phyloP scores from a whole-genome alignment of 495 filamentous ascomycete genomes.

The Podospora tetraspora region DNA sequence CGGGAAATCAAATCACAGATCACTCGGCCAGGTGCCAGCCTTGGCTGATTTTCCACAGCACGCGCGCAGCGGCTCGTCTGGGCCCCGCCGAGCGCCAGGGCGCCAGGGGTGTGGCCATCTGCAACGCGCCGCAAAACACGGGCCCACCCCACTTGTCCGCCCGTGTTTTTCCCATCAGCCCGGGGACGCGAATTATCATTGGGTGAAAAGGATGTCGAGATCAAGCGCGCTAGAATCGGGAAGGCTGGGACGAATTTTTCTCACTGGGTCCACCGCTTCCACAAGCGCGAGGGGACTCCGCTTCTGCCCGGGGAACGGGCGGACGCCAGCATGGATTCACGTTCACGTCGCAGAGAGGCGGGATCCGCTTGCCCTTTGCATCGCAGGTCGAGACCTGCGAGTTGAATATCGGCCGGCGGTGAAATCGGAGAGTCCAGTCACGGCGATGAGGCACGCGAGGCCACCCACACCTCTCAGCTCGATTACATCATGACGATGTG shows the following conservation, averaged over 20 bases:
- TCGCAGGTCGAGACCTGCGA: neutral
- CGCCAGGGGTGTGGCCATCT: neutral
- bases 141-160: neutral
- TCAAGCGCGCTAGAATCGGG: neutral
- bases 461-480: conserved; percentile 10
- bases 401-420: neutral
- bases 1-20: conserved; percentile 43
- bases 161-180: conserved; percentile 1
- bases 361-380: neutral
- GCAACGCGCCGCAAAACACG: neutral
- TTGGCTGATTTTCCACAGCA: conserved; percentile 23
- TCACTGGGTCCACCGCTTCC: neutral
- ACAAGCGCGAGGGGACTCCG: neutral
- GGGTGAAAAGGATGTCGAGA: neutral
- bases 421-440: neutral
- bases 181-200: conserved; percentile 10
- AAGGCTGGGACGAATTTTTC: neutral
- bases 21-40: conserved; percentile 7
- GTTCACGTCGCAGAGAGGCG: neutral
- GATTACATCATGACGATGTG: neutral
- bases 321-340: neutral
- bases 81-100: neutral
- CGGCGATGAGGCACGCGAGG: conserved; percentile 1
- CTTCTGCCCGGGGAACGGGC: neutral
- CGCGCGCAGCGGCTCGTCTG: conserved; percentile 3